Conservation (phyloP, 257 asterid species). For the Gardenia jasminoides region DNA sequence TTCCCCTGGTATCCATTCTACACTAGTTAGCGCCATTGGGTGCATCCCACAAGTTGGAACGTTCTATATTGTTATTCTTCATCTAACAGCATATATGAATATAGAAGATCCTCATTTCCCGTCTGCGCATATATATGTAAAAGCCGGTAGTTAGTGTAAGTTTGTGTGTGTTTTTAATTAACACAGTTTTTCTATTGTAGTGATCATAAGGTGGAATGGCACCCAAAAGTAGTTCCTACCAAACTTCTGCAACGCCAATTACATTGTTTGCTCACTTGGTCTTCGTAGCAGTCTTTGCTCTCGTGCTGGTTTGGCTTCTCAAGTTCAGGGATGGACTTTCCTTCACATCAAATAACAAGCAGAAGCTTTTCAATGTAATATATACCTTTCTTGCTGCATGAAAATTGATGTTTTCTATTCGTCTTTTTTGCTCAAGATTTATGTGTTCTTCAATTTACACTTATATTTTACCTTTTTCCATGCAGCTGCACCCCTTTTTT, state of each 20-base stretch:
- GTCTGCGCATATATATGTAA: not conserved
- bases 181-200: too few species aligned
- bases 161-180: not conserved
- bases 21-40: not conserved
- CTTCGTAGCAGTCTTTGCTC: conserved; percentile 31
- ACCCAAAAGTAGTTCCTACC: conserved; percentile 30
- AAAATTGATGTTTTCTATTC: not conserved
- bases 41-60: not conserved
- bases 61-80: not conserved
- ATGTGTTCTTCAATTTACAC: not conserved
- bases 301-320: conserved; percentile 58
- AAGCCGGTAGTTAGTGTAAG: too few species aligned
- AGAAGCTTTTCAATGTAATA: conserved; percentile 56
- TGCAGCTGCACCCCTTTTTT: conserved; percentile 64
- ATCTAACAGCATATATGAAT: not conserved
- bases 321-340: conserved; percentile 59
- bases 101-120: too few species aligned
- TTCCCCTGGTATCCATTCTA: not conserved
- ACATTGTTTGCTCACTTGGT: conserved; percentile 48
- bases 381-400: not conserved
- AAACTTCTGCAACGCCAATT: conserved; percentile 26
- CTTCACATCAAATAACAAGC: conserved; percentile 35
- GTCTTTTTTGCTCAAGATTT: not conserved
- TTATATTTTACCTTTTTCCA: not conserved
- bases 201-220: conserved; percentile 23